Conservation (phyloP, 2,329 filamentous ascomycete genomes). For the Trichoderma koningiopsis region DNA sequence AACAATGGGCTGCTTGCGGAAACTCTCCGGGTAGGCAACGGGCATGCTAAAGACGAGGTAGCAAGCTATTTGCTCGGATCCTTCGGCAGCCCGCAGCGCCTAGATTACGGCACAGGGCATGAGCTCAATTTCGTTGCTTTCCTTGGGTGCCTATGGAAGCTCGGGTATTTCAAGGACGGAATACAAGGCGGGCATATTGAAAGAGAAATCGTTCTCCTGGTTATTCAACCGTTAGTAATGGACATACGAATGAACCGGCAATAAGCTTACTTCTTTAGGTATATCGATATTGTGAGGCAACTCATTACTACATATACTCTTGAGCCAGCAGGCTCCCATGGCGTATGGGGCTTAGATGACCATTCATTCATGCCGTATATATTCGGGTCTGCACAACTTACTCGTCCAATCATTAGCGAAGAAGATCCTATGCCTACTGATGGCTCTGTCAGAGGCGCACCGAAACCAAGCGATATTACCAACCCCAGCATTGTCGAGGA, state of each 20-base stretch:
- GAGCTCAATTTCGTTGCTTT: conserved; percentile 95
- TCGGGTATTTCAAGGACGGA: conserved; percentile 72
- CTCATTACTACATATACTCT: conserved; percentile 90
- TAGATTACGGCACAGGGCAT: conserved; percentile 96
- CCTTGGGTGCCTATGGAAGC: conserved; percentile 85
- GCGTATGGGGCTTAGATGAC: conserved; percentile 98
- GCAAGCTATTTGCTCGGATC: conserved; percentile 77
- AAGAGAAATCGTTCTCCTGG: conserved; percentile 75
- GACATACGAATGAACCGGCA: neutral
- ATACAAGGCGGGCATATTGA: conserved; percentile 61
- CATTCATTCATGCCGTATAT: conserved; percentile 94
- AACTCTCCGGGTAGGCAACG: conserved; percentile 37
- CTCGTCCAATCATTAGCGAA: conserved; percentile 66
- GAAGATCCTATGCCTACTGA: conserved; percentile 69
- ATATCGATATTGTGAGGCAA: conserved; percentile 75
- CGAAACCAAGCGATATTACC: conserved; percentile 69
- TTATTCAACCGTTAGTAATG: conserved; percentile 75
- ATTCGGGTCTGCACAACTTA: conserved; percentile 88
- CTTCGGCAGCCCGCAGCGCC: conserved; percentile 83
- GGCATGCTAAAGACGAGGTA: conserved; percentile 66
- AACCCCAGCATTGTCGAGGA: conserved; percentile 65
- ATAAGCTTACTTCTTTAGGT: conserved; percentile 51
- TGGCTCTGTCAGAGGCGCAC: conserved; percentile 72
- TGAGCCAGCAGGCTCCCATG: conserved; percentile 93
- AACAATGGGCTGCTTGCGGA: conserved; percentile 36